Evolutionary conservation across 176 grass and related monocot species (phyloP), one percentile per base, ranked within the genome.

Genomic region (Musa troglodytarum): DNA sequence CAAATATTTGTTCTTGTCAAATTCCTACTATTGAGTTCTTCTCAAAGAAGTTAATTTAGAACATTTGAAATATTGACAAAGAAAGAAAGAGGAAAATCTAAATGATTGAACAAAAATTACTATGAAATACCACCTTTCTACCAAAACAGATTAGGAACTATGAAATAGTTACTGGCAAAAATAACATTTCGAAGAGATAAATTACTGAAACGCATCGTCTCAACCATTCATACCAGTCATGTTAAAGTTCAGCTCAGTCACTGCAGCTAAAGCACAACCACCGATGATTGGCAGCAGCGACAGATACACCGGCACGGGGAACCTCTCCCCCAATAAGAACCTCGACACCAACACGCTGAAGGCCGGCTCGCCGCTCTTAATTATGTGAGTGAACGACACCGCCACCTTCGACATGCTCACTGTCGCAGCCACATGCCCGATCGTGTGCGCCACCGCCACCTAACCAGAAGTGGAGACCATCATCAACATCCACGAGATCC

Each of bases 401-500:
- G 90, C 90, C 75, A 98, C 94, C 88, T 98, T 98, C 1, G 88
- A 84, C 94, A 98, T 98, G 94, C 94, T 98, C 74, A 98, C 82
- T 22, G 88, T 98, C 72, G 94, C 94, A 53, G 94, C 90, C 64
- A 98, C 94, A 79, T 98, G 94, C 65, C 94, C 94, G 58, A 98
- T 97, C 1, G 94, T 93, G 82, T 97, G 94, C 76, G 90, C 94
- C 62, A 97, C 80, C 53, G 94, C 90, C 74, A 98, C 94, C 94
- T 98, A 81, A 22, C 15, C 13, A 69, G 34, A 80, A 58, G 19
- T 50, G 54, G 26, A 67, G 10, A 22, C 10, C 54, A 67, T 49
- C 14, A 11, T 21, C 50, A 66, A 17, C 17, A 19, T 80, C 3
- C 25, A 24, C 16, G 24, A 79, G 25, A 71, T 61, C 24, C 34